Conservation (phyloP, 768 basidiomycete species). For the Kwoniella dejecticola region DNA sequence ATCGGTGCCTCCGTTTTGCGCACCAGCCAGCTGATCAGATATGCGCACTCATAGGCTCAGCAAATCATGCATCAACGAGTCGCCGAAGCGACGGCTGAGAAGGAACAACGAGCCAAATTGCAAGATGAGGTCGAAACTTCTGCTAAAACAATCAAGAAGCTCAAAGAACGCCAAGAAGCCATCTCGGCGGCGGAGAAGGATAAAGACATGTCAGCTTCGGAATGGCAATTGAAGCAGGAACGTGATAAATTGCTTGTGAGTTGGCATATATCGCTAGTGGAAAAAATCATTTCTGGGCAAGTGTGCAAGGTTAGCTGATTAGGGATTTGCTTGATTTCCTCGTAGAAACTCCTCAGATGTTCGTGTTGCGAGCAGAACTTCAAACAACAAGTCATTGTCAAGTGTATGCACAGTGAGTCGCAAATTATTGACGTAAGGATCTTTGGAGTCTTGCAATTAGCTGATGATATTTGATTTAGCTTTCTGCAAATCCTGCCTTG, state of each 20-base stretch:
- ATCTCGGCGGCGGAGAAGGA: conserved; percentile 21
- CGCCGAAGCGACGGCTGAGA: conserved; percentile 46
- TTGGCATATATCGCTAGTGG: too few relatives aligned
- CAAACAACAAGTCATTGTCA: conserved; percentile 76
- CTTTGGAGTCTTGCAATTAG: conserved; percentile 3
- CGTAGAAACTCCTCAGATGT: conserved; percentile 79
- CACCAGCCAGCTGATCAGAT: neutral
- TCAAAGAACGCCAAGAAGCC: conserved; percentile 49
- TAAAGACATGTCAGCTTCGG: conserved; percentile 18
- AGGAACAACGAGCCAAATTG: conserved; percentile 32
- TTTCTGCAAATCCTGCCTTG: conserved; percentile 70
- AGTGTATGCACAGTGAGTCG: conserved; percentile 86
- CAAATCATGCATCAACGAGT: conserved; percentile 44
- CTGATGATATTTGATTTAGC: conserved; percentile 59
- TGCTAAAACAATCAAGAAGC: conserved; percentile 44
- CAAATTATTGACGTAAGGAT: neutral
- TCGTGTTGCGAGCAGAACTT: conserved; percentile 79
- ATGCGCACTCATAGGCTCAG: conserved; percentile 38
- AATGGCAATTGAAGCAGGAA: conserved; percentile 44
- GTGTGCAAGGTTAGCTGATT: neutral
- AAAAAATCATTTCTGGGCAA: neutral
- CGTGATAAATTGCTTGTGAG: conserved; percentile 51
- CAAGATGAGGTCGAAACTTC: conserved; percentile 54
- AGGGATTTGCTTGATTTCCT: too few relatives aligned
- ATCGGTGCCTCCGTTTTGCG: too few relatives aligned